phyloP scores from a whole-genome alignment of 257 asterid genomes.

The Anisodus acutangulus region DNA sequence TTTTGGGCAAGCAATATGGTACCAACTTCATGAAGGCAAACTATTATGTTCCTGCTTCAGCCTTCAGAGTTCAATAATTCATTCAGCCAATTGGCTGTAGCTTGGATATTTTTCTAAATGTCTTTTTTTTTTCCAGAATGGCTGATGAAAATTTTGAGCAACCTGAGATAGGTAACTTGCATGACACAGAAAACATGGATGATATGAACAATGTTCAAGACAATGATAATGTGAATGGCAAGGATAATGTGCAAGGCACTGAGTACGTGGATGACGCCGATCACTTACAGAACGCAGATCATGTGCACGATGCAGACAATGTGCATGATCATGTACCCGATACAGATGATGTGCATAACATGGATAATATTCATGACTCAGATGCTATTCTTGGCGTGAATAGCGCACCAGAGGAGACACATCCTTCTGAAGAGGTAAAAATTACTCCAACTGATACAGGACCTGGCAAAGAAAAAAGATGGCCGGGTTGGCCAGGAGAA shows the following conservation, averaged over 20 bases:
- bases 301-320: neutral
- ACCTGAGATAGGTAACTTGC: slow-evolving; percentile 23
- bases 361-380: slow-evolving; percentile 23
- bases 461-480: slow-evolving; percentile 56
- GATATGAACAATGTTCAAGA: neutral
- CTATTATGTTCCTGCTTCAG: slow-evolving; percentile 12
- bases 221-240: neutral
- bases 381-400: slow-evolving; percentile 15
- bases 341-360: neutral
- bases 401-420: slow-evolving; percentile 42
- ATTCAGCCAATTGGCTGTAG: slow-evolving; percentile 21
- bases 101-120: neutral
- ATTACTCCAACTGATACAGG: slow-evolving; percentile 42
- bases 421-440: slow-evolving; percentile 45
- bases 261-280: neutral
- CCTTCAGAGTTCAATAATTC: slow-evolving; percentile 15
- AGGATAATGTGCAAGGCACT: neutral
- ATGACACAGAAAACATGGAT: slow-evolving; percentile 29
- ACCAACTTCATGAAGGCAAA: slow-evolving; percentile 10
- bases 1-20: neutral
- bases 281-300: neutral
- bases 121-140: slow-evolving; percentile 39
- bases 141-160: slow-evolving; percentile 49
- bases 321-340: neutral
- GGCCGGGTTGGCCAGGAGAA: slow-evolving; percentile 94